A percentile compares a stretch with the other conserved stretches of the same genome.
phyloP scores from a whole-genome alignment of 768 basidiomycete species.

The Scleroderma citrinum region DNA sequence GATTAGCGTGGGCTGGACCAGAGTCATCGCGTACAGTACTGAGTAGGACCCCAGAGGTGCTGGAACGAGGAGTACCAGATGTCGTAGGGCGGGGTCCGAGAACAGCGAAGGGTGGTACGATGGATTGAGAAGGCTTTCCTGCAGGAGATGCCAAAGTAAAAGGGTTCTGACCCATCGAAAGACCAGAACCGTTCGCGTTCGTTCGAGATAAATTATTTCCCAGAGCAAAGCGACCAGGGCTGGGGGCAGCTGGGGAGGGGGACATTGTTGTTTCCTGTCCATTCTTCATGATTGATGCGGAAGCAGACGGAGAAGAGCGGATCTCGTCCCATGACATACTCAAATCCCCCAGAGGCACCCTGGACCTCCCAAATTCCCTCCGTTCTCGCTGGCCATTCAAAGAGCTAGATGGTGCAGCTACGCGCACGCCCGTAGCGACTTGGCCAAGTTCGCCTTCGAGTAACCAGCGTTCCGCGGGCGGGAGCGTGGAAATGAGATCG shows the following conservation, averaged over 20 bases:
- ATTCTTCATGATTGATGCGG: background rate
- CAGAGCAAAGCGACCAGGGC: background rate
- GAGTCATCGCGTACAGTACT: background rate
- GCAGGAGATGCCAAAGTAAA: background rate
- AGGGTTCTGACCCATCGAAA: background rate
- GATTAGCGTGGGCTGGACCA: constrained; percentile 2
- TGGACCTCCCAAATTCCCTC: background rate
- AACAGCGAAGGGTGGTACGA: background rate
- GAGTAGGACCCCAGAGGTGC: constrained; percentile 5
- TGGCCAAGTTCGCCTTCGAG: constrained; percentile 55
- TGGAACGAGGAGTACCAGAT: constrained; percentile 8
- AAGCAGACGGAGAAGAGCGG: constrained; percentile 4
- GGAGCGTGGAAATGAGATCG: constrained; percentile 59
- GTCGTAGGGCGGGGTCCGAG: constrained; percentile 2
- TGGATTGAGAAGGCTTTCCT: background rate
- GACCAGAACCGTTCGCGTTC: background rate
- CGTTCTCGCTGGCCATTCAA: constrained; percentile 16
- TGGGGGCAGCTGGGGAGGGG: constrained; percentile 12
- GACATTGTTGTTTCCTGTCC: constrained; percentile 5
- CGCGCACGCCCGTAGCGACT: constrained; percentile 19
- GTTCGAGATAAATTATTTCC: background rate
- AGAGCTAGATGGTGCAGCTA: constrained; percentile 5
- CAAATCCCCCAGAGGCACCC: constrained; percentile 20
- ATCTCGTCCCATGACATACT: constrained; percentile 67
- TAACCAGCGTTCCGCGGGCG: constrained; percentile 55